phyloP scores from a whole-genome alignment of 192 early-diverging fungal genomes.

The Umbelopsis sp. region DNA sequence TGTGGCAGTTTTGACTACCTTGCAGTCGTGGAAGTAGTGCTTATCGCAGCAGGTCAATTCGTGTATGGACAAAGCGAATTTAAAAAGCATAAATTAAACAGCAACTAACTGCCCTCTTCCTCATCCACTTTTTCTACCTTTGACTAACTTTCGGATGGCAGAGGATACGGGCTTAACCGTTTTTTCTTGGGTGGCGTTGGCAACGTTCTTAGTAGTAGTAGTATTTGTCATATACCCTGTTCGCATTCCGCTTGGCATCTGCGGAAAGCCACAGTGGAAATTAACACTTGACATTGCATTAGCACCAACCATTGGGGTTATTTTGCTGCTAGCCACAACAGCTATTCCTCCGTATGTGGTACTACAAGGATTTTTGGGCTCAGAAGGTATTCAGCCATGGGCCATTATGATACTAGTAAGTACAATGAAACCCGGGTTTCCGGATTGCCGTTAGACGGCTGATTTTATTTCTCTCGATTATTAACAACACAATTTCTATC shows the following conservation, averaged over 20 bases:
- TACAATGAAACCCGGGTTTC: neutral
- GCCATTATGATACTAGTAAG: conserved; percentile 62
- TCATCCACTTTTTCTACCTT: no score
- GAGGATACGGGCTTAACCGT: no score
- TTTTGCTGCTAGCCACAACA: conserved; percentile 65
- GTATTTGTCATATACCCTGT: conserved; percentile 63
- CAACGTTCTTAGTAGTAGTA: conserved; percentile 62
- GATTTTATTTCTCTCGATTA: neutral
- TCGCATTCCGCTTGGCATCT: conserved; percentile 36
- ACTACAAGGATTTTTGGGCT: conserved; percentile 60
- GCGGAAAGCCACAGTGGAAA: conserved; percentile 23
- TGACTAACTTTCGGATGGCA: no score
- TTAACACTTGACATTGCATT: conserved; percentile 67
- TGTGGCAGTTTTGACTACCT: no score
- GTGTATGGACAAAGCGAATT: no score
- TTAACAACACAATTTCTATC: neutral
- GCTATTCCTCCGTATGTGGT: conserved; percentile 49
- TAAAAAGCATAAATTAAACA: no score
- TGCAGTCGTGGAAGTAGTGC: no score
- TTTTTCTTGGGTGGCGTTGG: conserved; percentile 64
- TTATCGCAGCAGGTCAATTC: no score
- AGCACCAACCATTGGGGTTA: conserved; percentile 66
- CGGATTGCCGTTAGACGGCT: no score
- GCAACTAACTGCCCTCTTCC: no score
- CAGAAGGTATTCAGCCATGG: conserved; percentile 70